Conservation (phyloP, 345 rosid genomes). For the Camelina laxa region DNA sequence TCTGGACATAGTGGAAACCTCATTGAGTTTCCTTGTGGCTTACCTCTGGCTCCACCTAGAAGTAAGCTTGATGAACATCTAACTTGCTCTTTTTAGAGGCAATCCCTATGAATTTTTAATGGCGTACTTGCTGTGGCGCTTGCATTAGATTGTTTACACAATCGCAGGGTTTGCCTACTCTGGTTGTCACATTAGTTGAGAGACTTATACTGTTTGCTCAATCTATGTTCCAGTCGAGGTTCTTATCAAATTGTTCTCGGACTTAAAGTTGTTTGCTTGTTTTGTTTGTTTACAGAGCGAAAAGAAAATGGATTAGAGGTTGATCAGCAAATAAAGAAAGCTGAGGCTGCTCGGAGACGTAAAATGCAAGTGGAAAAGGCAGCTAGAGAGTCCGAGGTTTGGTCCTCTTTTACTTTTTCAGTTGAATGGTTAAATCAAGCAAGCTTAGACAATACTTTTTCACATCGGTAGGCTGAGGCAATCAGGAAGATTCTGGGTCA, state of each 20-base stretch:
- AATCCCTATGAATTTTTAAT: background rate
- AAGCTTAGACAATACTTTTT: conserved; percentile 22
- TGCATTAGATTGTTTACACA: conserved; percentile 1
- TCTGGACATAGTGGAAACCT: conserved; percentile 50
- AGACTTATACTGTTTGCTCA: background rate
- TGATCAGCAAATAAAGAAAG: conserved; percentile 86
- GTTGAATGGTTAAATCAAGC: conserved; percentile 7
- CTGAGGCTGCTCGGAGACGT: conserved; percentile 93
- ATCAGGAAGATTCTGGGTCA: conserved; percentile 94
- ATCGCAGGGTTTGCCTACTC: background rate
- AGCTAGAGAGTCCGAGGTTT: conserved; percentile 83
- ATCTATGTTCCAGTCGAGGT: background rate
- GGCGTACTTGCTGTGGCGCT: background rate
- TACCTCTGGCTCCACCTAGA: conserved; percentile 93
- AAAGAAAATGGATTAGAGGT: conserved; percentile 83
- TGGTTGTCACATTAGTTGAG: conserved; percentile 3
- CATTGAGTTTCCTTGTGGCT: conserved; percentile 87
- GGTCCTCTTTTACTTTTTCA: conserved; percentile 21
- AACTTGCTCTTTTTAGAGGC: background rate
- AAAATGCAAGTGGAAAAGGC: conserved; percentile 91
- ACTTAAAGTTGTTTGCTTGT: background rate
- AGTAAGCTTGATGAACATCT: conserved; percentile 55
- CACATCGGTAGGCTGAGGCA: conserved; percentile 75
- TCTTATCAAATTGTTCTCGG: background rate
- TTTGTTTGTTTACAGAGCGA: conserved; percentile 54